Evolutionary conservation across 495 filamentous ascomycete species (phyloP).

Genomic region (Friedmanniomyces endolithicus): DNA sequence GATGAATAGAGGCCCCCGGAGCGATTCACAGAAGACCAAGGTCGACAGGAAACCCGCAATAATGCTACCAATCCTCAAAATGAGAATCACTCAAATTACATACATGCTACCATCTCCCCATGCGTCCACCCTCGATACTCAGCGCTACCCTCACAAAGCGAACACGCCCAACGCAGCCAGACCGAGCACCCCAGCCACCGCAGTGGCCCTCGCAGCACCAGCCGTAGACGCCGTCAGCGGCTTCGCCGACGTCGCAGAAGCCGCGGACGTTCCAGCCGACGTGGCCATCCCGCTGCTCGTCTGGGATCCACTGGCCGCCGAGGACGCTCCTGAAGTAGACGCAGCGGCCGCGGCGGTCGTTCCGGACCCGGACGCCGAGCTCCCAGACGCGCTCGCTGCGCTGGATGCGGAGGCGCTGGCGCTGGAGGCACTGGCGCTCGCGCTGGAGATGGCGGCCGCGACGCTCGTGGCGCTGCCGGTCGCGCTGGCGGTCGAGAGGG

Average conservation of each 20-base stretch:
- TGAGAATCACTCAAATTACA: too few relatives aligned
- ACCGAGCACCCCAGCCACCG: slow-evolving; percentile 7
- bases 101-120: too few relatives aligned
- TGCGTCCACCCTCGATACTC: too few relatives aligned
- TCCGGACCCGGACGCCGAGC: background rate
- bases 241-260: background rate
- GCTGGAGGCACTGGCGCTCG: background rate
- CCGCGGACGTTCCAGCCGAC: background rate
- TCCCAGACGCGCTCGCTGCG: background rate
- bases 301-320: background rate
- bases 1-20: too few relatives aligned
- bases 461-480: background rate
- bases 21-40: too few relatives aligned
- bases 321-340: background rate
- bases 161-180: slow-evolving; percentile 12
- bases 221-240: background rate
- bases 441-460: background rate
- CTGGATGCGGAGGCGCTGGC: background rate
- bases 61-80: too few relatives aligned
- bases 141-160: slow-evolving; percentile 1
- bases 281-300: background rate
- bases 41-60: too few relatives aligned
- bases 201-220: slow-evolving; percentile 6
- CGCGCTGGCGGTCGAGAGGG: background rate
- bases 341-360: background rate